phyloP scores from a whole-genome alignment of 768 basidiomycete genomes.

The Tricholoma bakamatsutake region DNA sequence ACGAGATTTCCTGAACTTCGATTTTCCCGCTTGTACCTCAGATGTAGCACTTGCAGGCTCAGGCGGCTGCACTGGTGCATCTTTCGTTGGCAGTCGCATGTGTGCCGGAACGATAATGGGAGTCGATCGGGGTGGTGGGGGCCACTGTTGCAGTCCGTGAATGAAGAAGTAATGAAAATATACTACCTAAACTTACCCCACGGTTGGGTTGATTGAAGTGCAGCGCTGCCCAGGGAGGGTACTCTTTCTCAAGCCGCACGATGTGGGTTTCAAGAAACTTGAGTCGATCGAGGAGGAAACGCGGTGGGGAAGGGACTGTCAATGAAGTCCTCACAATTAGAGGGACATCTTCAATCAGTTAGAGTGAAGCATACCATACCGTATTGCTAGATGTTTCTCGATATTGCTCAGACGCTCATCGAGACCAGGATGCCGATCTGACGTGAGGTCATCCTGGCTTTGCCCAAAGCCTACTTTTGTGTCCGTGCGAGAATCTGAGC shows the following conservation, averaged over 20 bases:
- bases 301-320: constrained; percentile 67
- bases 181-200: constrained; percentile 45
- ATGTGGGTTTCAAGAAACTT: constrained; percentile 75
- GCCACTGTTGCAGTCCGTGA: constrained; percentile 50
- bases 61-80: not conserved
- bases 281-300: constrained; percentile 56
- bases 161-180: not conserved
- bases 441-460: constrained; percentile 23
- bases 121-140: constrained; percentile 71
- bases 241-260: constrained; percentile 70
- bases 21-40: constrained; percentile 5
- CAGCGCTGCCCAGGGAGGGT: constrained; percentile 84
- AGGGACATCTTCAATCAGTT: not conserved
- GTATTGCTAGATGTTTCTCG: constrained; percentile 66
- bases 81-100: constrained; percentile 21
- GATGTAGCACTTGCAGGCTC: not conserved
- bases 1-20: constrained; percentile 35
- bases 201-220: constrained; percentile 84
- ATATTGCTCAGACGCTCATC: constrained; percentile 61
- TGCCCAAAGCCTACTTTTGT: not conserved
- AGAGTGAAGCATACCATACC: constrained; percentile 50
- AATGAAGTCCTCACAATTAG: not conserved
- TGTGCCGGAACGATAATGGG: constrained; percentile 76
- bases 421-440: constrained; percentile 50
- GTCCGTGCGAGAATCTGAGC: constrained; percentile 5